Evolutionary conservation across 169 alveolate genomes (phyloP).

Genomic region (Plasmodium berghei): DNA sequence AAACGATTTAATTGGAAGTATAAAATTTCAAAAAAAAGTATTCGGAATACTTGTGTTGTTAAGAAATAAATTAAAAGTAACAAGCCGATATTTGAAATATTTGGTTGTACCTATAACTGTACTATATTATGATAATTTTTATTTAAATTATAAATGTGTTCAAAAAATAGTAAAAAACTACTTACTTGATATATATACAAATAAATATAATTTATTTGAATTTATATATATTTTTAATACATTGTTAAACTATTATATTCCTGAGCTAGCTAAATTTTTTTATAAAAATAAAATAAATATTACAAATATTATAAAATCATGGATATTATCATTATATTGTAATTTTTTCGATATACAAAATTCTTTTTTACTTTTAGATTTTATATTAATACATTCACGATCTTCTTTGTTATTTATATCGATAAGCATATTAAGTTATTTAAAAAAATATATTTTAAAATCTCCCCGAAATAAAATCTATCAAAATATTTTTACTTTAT

Average conservation of each 20-base stretch:
- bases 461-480: background rate
- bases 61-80: conserved; percentile 19
- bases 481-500: conserved; percentile 14
- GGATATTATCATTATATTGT: conserved; percentile 58
- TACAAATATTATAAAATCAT: conserved; percentile 8
- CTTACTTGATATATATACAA: conserved; percentile 29
- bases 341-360: conserved; percentile 51
- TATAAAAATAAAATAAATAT: conserved; percentile 55
- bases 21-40: conserved; percentile 15
- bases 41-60: background rate
- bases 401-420: conserved; percentile 34
- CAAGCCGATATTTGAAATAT: conserved; percentile 23
- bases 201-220: conserved; percentile 13
- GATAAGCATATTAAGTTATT: conserved; percentile 8
- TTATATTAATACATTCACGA: conserved; percentile 27
- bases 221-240: conserved; percentile 35
- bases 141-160: conserved; percentile 46
- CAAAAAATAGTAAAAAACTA: conserved; percentile 35
- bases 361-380: conserved; percentile 22
- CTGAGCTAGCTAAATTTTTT: conserved; percentile 37
- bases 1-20: conserved; percentile 45
- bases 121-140: conserved; percentile 34
- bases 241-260: conserved; percentile 39
- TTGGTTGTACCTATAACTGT: conserved; percentile 34
- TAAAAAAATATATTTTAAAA: conserved; percentile 27